phyloP scores from a whole-genome alignment of 2,329 filamentous ascomycete genomes.

The Sarocladiaceae sp. region DNA sequence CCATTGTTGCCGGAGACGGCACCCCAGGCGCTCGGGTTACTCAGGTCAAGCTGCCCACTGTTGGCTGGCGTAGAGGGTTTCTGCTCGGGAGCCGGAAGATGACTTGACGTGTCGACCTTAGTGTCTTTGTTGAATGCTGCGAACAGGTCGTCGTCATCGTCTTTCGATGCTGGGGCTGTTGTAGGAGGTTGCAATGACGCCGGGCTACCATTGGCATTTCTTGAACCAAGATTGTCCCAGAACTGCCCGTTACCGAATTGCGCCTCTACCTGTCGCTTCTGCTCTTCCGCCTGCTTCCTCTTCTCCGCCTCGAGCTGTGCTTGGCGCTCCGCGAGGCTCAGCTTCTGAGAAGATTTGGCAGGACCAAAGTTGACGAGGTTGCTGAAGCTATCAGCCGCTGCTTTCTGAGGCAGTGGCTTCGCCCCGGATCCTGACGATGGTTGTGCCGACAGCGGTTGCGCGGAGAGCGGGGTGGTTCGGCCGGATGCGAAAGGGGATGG shows the following conservation, averaged over 20 bases:
- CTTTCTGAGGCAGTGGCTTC: conserved; percentile 42
- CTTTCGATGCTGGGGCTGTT: conserved; percentile 13
- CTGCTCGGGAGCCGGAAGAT: conserved; percentile 50
- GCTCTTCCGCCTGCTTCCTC: conserved; percentile 67
- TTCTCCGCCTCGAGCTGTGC: conserved; percentile 59
- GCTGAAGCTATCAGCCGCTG: conserved; percentile 68
- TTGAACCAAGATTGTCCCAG: conserved; percentile 65
- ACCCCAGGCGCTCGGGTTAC: conserved; percentile 48
- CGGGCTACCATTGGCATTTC: conserved; percentile 30
- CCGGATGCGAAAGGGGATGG: conserved; percentile 50
- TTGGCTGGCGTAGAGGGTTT: conserved; percentile 40
- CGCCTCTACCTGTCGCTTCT: conserved; percentile 62
- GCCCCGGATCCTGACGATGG: conserved; percentile 15
- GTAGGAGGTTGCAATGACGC: conserved; percentile 16
- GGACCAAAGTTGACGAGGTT: conserved; percentile 58
- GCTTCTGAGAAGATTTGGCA: conserved; percentile 57
- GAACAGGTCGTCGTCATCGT: conserved; percentile 57
- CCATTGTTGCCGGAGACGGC: conserved; percentile 5
- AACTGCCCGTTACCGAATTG: conserved; percentile 73
- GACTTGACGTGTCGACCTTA: conserved; percentile 59
- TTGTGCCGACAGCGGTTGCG: conserved; percentile 23
- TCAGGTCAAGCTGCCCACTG: conserved; percentile 42
- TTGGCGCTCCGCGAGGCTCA: conserved; percentile 74
- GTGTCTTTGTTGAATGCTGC: conserved; percentile 62
- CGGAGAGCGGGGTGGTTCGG: conserved; percentile 49